A percentile compares a stretch with the other conserved stretches of the same genome.
Evolutionary conservation across 2,329 filamentous ascomycete species (phyloP).

Genomic region (Lachnellula cervina): DNA sequence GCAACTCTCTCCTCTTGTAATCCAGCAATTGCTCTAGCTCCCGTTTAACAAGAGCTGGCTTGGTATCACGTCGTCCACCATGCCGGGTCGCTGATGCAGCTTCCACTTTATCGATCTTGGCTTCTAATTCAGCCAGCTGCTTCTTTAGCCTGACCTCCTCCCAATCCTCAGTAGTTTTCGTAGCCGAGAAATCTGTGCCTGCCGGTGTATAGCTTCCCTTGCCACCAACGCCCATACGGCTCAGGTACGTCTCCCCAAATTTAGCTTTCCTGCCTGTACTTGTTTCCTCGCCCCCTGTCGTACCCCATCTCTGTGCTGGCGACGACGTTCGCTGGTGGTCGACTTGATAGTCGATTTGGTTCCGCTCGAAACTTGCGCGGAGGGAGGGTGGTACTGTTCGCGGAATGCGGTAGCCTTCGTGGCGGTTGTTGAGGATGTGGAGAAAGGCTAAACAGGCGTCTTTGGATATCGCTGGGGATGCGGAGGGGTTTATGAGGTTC

Average conservation of each 20-base stretch:
- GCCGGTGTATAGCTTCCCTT: conserved; percentile 74
- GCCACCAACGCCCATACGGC: conserved; percentile 71
- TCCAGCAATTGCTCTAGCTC: conserved; percentile 92
- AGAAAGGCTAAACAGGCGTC: conserved; percentile 92
- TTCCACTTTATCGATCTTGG: conserved; percentile 81
- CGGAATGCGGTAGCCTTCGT: conserved; percentile 92
- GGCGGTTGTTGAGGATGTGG: conserved; percentile 92
- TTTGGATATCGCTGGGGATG: conserved; percentile 78
- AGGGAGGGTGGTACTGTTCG: conserved; percentile 88
- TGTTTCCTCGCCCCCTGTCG: conserved; percentile 73
- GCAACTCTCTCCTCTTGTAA: conserved; percentile 80
- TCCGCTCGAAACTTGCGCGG: conserved; percentile 86
- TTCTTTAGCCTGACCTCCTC: conserved; percentile 94
- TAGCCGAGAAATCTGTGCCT: conserved; percentile 84
- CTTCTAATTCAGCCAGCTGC: conserved; percentile 82
- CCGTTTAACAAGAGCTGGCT: conserved; percentile 86
- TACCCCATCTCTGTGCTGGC: conserved; percentile 71
- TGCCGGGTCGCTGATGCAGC: conserved; percentile 60
- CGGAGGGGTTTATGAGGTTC: conserved; percentile 95
- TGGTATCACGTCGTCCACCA: conserved; percentile 65
- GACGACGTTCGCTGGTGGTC: conserved; percentile 64
- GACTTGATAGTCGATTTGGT: conserved; percentile 93
- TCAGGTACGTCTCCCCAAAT: conserved; percentile 95
- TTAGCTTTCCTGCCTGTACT: conserved; percentile 87
- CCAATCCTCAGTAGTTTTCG: conserved; percentile 88